phyloP scores from a whole-genome alignment of 2,329 filamentous ascomycete genomes.

The Dryadomyces quercus-mongolicae region DNA sequence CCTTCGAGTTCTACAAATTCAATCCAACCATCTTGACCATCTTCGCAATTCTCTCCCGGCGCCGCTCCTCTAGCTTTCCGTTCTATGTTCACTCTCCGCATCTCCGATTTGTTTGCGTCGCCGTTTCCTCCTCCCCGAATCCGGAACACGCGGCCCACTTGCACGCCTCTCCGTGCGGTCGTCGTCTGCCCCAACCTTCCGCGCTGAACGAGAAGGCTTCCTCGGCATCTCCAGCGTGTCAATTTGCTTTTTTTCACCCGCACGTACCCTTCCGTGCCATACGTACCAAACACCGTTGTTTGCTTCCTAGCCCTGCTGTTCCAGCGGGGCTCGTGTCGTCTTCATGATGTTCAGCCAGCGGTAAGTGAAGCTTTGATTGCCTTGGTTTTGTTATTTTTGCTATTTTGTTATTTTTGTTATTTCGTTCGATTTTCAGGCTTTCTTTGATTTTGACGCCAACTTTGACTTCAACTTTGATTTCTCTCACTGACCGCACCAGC shows the following conservation, averaged over 20 bases:
- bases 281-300: neutral
- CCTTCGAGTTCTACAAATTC: neutral
- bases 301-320: conserved; percentile 8
- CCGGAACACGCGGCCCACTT: neutral
- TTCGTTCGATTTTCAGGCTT: neutral
- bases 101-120: conserved; percentile 1
- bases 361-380: too few relatives aligned
- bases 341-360: conserved; percentile 23
- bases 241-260: too few relatives aligned
- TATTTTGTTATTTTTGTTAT: neutral
- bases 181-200: neutral
- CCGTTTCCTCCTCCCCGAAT: conserved; percentile 6
- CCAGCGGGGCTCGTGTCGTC: conserved; percentile 10
- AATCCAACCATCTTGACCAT: neutral
- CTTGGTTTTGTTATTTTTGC: too few relatives aligned
- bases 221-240: neutral
- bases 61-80: neutral
- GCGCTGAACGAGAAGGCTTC: neutral
- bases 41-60: neutral
- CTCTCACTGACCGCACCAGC: conserved; percentile 25
- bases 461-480: neutral
- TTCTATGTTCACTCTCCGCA: conserved; percentile 9
- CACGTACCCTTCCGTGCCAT: too few relatives aligned
- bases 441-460: too few relatives aligned
- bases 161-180: neutral